These are phyloP conservation scores for Bruguiera hainesii DNA, from an alignment of 441 rosid genomes.

Conservation along the genomic window DNA sequence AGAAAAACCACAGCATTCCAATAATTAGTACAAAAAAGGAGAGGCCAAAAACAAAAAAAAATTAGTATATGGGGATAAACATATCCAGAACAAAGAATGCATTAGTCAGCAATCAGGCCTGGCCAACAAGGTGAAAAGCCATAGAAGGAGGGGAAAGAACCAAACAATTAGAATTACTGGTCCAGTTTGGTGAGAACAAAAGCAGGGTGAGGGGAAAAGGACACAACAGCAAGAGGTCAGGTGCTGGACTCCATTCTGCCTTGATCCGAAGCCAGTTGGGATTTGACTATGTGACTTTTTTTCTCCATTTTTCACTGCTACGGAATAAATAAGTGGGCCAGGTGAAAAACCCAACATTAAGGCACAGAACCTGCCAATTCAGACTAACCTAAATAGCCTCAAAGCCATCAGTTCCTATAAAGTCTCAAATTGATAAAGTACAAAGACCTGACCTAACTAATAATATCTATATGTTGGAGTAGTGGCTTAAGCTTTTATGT, in stretches of 20 bases:
- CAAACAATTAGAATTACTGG: too few species aligned
- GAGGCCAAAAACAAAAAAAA: neutral
- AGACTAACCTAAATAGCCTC: conserved; percentile 1
- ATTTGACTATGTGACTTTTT: too few species aligned
- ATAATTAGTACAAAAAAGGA: conserved; percentile 13
- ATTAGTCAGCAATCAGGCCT: neutral
- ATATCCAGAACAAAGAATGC: neutral
- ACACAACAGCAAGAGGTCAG: too few species aligned
- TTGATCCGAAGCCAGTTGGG: too few species aligned
- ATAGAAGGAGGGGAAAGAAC: too few species aligned
- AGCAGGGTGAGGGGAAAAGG: too few species aligned
- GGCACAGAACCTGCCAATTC: conserved; percentile 4
- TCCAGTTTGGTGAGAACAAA: too few species aligned
- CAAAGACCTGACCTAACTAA: too few species aligned
- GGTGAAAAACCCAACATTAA: neutral
- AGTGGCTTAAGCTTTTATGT: too few species aligned
- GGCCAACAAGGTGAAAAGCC: neutral
- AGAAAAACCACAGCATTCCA: conserved; percentile 15
- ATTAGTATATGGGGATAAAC: neutral
- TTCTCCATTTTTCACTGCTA: neutral
- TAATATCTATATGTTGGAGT: too few species aligned
- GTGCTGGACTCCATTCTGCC: too few species aligned
- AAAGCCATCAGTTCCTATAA: neutral
- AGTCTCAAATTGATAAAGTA: too few species aligned
- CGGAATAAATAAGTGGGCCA: conserved; percentile 5